phyloP scores from a whole-genome alignment of 106 monocot genomes.

The Phalaenopsis aphrodite region DNA sequence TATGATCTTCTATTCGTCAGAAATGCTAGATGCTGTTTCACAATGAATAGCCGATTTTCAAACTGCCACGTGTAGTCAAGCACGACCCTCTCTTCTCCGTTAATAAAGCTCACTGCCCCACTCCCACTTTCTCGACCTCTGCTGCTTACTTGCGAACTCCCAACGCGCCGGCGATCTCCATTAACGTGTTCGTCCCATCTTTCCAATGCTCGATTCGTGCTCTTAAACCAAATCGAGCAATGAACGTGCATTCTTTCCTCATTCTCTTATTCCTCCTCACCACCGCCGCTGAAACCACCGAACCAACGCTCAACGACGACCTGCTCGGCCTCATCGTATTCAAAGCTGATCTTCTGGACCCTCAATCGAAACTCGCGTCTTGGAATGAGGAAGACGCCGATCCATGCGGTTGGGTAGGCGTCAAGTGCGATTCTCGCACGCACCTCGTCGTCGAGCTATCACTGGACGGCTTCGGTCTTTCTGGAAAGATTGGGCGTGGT shows the following conservation, averaged over 20 bases:
- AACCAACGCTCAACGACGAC: slow-evolving; percentile 63
- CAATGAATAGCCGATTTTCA: background rate
- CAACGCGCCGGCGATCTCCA: background rate
- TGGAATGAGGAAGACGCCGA: slow-evolving; percentile 82
- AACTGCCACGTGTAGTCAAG: background rate
- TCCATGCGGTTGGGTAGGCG: slow-evolving; percentile 66
- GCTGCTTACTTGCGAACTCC: background rate
- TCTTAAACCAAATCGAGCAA: background rate
- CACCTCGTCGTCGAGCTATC: slow-evolving; percentile 42
- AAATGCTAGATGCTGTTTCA: background rate
- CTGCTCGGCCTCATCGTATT: slow-evolving; percentile 94
- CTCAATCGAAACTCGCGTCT: slow-evolving; percentile 48
- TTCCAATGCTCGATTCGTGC: background rate
- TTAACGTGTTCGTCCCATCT: background rate
- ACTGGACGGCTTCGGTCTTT: slow-evolving; percentile 61
- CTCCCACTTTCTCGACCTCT: background rate
- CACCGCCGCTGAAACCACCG: slow-evolving; percentile 9
- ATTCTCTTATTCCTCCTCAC: slow-evolving; percentile 10
- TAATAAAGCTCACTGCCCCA: background rate
- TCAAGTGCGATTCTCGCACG: slow-evolving; percentile 49
- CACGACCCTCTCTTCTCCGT: background rate
- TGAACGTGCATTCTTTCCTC: slow-evolving; percentile 3
- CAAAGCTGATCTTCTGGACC: slow-evolving; percentile 73
- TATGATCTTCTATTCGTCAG: background rate
- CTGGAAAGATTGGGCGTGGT: slow-evolving; percentile 68